phyloP scores from a whole-genome alignment of 192 early-diverging fungal genomes.

The Piromyces finnis region DNA sequence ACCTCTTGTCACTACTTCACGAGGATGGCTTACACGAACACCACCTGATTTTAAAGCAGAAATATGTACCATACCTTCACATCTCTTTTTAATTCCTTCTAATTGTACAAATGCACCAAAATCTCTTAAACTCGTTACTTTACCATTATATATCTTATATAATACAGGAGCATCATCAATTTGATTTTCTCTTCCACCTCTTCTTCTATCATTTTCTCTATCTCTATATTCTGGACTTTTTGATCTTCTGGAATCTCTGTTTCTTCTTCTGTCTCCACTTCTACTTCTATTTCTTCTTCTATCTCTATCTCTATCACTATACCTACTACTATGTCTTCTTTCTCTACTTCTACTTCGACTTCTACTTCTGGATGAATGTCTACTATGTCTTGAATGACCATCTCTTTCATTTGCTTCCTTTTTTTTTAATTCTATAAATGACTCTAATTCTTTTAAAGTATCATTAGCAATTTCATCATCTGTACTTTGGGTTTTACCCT shows the following conservation, averaged over 20 bases:
- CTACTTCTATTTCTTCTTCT: constrained; percentile 3
- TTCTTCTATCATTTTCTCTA: constrained; percentile 2
- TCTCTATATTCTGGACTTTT: background rate
- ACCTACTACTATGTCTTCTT: constrained; percentile 5
- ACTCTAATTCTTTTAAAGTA: constrained; percentile 16
- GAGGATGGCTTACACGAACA: constrained; percentile 52
- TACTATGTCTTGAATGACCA: background rate
- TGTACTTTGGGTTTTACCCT: constrained; percentile 6
- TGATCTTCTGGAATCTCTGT: constrained; percentile 2
- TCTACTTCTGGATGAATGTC: constrained; percentile 1
- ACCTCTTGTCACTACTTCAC: constrained; percentile 68
- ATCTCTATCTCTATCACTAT: constrained; percentile 3
- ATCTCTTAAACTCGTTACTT: constrained; percentile 64
- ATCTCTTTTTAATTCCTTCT: constrained; percentile 54
- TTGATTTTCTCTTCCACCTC: background rate
- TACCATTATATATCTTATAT: constrained; percentile 84
- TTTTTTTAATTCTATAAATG: constrained; percentile 30
- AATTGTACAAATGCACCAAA: constrained; percentile 87
- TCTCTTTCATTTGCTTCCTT: constrained; percentile 4
- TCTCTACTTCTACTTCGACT: constrained; percentile 11
- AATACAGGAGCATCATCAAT: constrained; percentile 65
- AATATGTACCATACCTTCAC: constrained; percentile 85
- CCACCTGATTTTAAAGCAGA: constrained; percentile 39
- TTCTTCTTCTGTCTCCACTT: constrained; percentile 1
- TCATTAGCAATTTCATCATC: background rate